Evolutionary conservation across 2,329 filamentous ascomycete genomes (phyloP).

Genomic region (Fusarium falciforme): DNA sequence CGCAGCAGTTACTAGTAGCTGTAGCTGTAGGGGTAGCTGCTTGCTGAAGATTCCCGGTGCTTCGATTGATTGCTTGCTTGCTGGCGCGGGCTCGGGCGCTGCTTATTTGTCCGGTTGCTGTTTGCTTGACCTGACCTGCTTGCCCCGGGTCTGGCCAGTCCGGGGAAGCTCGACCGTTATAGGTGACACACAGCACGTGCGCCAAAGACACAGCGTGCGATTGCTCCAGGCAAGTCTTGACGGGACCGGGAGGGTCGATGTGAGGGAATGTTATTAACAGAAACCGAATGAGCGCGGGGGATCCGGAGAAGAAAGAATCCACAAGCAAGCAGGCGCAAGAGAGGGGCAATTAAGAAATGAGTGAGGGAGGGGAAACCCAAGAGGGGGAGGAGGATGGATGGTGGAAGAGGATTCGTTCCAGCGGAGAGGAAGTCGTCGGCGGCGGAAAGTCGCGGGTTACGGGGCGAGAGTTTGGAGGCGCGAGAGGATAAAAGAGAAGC

Average conservation of each 20-base stretch:
- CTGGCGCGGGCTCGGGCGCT: constrained; percentile 7
- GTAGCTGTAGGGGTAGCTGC: constrained; percentile 14
- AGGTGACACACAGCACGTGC: constrained; percentile 24
- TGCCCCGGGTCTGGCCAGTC: constrained; percentile 24
- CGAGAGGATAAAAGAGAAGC: constrained; percentile 12
- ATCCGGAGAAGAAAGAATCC: neutral
- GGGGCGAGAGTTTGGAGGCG: constrained; percentile 1
- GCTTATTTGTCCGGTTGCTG: constrained; percentile 19
- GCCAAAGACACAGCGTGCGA: constrained; percentile 4
- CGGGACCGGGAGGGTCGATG: constrained; percentile 6
- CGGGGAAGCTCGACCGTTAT: constrained; percentile 15
- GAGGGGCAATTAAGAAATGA: constrained; percentile 31
- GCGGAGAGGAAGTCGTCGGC: constrained; percentile 5
- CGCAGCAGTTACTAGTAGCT: constrained; percentile 16
- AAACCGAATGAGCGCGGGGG: constrained; percentile 16
- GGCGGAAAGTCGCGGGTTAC: constrained; percentile 27
- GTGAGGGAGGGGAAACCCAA: neutral
- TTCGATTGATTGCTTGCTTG: constrained; percentile 22
- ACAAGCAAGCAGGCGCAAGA: constrained; percentile 2
- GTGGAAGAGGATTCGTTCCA: neutral
- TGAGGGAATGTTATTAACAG: constrained; percentile 14
- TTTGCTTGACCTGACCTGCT: constrained; percentile 26
- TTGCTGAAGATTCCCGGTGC: constrained; percentile 26
- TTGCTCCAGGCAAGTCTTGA: constrained; percentile 33
- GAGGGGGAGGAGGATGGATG: neutral